Evolutionary conservation across 2,329 filamentous ascomycete species (phyloP), one percentile per base, ranked within the genome.

Genomic region (Xylariaceae sp.): DNA sequence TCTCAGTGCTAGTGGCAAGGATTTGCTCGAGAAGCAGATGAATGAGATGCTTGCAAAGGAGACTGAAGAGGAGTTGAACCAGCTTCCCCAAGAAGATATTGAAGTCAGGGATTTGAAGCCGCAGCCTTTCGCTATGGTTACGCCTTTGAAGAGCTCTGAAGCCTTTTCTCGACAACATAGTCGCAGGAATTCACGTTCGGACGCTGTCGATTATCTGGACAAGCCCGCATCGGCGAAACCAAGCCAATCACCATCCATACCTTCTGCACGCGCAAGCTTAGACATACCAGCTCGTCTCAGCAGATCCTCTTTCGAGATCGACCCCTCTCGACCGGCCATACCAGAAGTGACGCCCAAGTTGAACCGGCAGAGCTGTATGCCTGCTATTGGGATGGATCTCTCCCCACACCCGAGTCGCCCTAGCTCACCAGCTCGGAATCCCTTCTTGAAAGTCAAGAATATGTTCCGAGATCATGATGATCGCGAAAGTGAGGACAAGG

Each of bases 321-420:
- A 76, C 58, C 76, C 74, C 0, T 80, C 80, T 13, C 71, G 74
- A 11, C 78, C 80, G 8, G 72, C 79, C 35, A 86, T 83, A 0
- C 83, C 84, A 3, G 79, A 80, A 23, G 68, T 79, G n/a, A 79
- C 75, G 41, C 69, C 76, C 3, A 66, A 61, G 7, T 64, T 78
- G 72, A 70, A 79, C 61, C 73, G 83, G 67, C 66, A 76, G 66
- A 73, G 75, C 1, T 77, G 82, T 37, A 80, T 87, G 55, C 83
- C 84, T 3, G 80, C 80, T 10, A 82, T 87, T 61, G 81, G 82
- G 18, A 79, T 83, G 64, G 86, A 88, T 58, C 71, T 88, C 7
- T 89, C 88, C 2, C 82, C 86, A 1, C 76, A 80, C 2, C 78
- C 78, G 6, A 90, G 86, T 67, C 82, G 88, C 23, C 79, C 82